phyloP scores from a whole-genome alignment of 257 asterid genomes.

The Nicotiana obtusifolia region DNA sequence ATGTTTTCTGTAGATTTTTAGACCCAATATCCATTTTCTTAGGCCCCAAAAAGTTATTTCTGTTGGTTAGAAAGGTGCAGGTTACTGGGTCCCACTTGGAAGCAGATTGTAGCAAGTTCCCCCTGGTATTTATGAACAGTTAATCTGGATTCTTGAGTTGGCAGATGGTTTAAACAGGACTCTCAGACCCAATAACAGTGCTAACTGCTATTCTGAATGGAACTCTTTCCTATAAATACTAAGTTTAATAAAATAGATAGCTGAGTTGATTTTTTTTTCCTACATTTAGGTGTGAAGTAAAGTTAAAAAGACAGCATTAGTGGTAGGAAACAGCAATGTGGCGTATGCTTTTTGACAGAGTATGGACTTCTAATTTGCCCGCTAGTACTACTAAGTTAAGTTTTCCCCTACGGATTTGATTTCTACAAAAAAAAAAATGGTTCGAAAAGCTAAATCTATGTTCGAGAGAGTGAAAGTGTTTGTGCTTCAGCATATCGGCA shows the following conservation, averaged over 20 bases:
- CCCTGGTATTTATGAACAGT: background rate
- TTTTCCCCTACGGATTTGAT: no score
- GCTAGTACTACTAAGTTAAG: no score
- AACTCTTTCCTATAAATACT: background rate
- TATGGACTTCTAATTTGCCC: no score
- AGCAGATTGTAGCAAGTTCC: background rate
- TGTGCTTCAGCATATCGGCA: no score
- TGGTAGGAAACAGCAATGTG: background rate
- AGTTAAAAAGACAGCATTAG: background rate
- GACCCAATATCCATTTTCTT: background rate
- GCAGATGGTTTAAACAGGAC: background rate
- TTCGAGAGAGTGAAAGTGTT: no score
- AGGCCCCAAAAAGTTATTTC: background rate
- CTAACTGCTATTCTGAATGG: background rate
- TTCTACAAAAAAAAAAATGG: no score
- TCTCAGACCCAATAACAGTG: background rate
- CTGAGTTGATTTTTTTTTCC: background rate
- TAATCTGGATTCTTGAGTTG: background rate
- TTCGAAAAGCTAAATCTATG: no score
- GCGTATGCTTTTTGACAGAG: background rate
- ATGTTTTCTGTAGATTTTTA: no score
- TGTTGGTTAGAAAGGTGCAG: background rate
- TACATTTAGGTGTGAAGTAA: background rate
- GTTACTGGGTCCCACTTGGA: background rate
- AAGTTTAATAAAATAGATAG: background rate